A percentile compares a stretch with the other conserved stretches of the same genome.
phyloP scores from a whole-genome alignment of 768 basidiomycete genomes.

The Paxillus rubicundulus region DNA sequence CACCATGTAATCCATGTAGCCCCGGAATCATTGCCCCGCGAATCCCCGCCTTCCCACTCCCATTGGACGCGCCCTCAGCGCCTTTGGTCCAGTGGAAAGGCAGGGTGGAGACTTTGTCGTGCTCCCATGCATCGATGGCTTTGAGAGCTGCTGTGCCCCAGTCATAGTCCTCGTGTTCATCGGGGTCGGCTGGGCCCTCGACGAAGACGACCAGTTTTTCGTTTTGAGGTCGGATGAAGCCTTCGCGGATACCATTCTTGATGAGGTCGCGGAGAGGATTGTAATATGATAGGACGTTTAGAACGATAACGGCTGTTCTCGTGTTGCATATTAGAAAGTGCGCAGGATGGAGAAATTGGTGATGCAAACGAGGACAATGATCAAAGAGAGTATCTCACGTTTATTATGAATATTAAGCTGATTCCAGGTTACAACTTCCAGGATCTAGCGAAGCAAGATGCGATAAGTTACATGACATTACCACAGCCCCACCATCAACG shows the following conservation, averaged over 20 bases:
- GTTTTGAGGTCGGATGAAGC: conserved; percentile 70
- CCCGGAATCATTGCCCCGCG: conserved; percentile 19
- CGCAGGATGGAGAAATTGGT: not conserved
- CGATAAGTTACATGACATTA: conserved; percentile 5
- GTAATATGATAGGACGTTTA: conserved; percentile 87
- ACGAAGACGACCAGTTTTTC: conserved; percentile 68
- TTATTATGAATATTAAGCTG: conserved; percentile 86
- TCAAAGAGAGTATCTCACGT: conserved; percentile 45
- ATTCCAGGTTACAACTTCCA: conserved; percentile 94
- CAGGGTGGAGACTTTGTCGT: conserved; percentile 26
- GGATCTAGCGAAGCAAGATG: conserved; percentile 43
- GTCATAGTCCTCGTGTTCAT: conserved; percentile 59
- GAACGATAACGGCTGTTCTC: conserved; percentile 67
- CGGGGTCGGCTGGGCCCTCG: conserved; percentile 58
- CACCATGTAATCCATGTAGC: conserved; percentile 17
- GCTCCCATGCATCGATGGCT: conserved; percentile 62
- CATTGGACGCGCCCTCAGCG: conserved; percentile 12
- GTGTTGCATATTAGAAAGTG: not conserved
- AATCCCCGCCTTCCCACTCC: conserved; percentile 18
- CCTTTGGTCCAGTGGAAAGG: conserved; percentile 53
- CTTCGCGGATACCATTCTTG: conserved; percentile 58
- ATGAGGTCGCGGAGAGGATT: conserved; percentile 79
- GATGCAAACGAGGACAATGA: no score
- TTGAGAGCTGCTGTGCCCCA: conserved; percentile 74
- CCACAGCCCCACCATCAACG: not conserved